Base-by-base conservation (phyloP, 2,329 filamentous ascomycete genomes). In the Clarireedia monteithiana region DNA sequence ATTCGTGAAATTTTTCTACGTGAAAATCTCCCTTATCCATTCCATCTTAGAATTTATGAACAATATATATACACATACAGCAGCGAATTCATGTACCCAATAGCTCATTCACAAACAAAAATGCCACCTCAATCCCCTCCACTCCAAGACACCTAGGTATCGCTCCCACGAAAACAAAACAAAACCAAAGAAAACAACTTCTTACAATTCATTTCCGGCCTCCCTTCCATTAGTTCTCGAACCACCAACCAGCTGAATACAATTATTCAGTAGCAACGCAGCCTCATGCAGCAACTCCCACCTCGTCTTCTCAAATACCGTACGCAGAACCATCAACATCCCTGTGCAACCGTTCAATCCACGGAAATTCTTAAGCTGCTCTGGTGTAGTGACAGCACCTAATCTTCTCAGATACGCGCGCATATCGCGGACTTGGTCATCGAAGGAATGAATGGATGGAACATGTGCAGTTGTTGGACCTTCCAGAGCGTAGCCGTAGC, bases 221-320 rank as follows among this genome's bases (percentile, higher is more conserved):
- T 34, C 10, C 30, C 30, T 34, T 34, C 30, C 30, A 34, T 34
- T 12, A 12, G 30, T 20, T 20, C 30, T 34, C 30, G 30, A 34
- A 34, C 30, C 53, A n/a, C 63, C 58, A 38, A 69, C 59, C 53
- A 77, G 67, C 59, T 82, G 77, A 61, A 95, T 88, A 69, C 91
- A 96, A 68, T 91, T 94, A 55, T 79, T 84, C 67, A 97, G 71
- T 59, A 96, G 74, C 23, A 82, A 86, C 34, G 88, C 87, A 38
- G 90, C 92, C 71, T 97, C 94, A 56, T 94, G 86, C 60, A 97
- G 75, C 54, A 97, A 74, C 74, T 97, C 91, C 92, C 92, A 97
- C 49, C 91, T 80, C 34, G 91, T 91, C 65, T 85, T 85, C 62
- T 80, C 77, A 69, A 97, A 96, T 42, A 87, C 86, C 56, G 90